phyloP scores from a whole-genome alignment of 2,329 filamentous ascomycete genomes.

The Myrmaecium sp. region DNA sequence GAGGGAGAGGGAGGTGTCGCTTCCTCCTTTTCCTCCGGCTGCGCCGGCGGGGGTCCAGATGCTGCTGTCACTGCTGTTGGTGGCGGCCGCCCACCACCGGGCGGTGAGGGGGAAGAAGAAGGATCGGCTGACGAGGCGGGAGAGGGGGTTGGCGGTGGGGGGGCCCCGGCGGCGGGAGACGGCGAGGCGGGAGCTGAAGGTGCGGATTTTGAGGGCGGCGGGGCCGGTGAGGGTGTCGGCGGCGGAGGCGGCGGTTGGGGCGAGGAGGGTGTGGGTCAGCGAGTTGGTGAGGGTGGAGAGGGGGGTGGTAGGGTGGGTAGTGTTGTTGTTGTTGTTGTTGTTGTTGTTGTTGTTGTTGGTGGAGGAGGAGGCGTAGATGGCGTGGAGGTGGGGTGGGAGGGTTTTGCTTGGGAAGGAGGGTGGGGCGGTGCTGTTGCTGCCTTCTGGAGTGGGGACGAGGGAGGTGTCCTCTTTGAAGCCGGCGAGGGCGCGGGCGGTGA shows the following conservation, averaged over 20 bases:
- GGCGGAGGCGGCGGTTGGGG: conserved; percentile 64
- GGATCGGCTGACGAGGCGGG: conserved; percentile 52
- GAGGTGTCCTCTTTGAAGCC: conserved; percentile 45
- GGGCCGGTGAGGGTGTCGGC: conserved; percentile 69
- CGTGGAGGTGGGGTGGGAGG: conserved; percentile 58
- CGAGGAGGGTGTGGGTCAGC: conserved; percentile 57
- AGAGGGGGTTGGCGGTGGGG: conserved; percentile 59
- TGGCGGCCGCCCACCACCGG: conserved; percentile 52
- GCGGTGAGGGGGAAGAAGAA: conserved; percentile 82
- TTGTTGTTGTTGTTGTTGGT: conserved; percentile 18
- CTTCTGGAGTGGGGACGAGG: conserved; percentile 17
- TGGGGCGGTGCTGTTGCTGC: no score
- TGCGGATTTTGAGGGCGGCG: conserved; percentile 71
- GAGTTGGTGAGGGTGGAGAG: conserved; percentile 51
- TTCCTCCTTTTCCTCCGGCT: no score
- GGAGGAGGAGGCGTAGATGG: conserved; percentile 40
- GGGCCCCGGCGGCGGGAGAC: conserved; percentile 42
- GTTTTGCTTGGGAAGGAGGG: conserved; percentile 61
- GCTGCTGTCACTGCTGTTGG: conserved; percentile 7
- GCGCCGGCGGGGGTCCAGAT: no score
- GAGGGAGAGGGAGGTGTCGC: conserved; percentile 51
- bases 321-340: no score
- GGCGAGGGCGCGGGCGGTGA: conserved; percentile 70
- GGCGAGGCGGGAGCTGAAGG: conserved; percentile 64
- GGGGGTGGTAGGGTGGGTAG: no score